A percentile compares a stretch with the other conserved stretches of the same genome.
phyloP scores from a whole-genome alignment of 192 early-diverging fungal species.

The Mortierella alpina region DNA sequence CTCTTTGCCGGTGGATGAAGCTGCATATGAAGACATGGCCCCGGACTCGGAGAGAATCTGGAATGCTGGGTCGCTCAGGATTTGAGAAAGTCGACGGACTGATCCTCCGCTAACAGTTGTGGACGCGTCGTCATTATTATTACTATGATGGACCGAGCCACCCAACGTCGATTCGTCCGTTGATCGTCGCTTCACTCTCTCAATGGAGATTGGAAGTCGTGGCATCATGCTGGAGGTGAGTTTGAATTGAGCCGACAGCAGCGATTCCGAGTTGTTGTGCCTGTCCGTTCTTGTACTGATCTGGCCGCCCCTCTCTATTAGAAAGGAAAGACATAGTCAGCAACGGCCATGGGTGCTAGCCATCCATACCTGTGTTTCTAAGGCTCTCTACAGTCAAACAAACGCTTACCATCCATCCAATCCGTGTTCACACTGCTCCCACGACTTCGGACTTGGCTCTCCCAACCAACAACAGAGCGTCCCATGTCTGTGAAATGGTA shows the following conservation, averaged over 20 bases:
- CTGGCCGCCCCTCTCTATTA: slow-evolving; percentile 15
- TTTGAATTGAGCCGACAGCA: slow-evolving; percentile 39
- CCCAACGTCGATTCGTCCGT: slow-evolving; percentile 26
- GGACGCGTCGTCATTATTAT: slow-evolving; percentile 6
- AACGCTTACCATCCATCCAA: slow-evolving; percentile 50
- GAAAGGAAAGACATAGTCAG: neutral
- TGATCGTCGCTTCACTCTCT: slow-evolving; percentile 24
- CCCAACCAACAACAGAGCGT: slow-evolving; percentile 46
- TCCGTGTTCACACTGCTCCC: slow-evolving; percentile 43
- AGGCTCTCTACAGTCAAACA: neutral
- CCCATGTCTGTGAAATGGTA: slow-evolving; percentile 56
- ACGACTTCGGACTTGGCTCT: slow-evolving; percentile 27
- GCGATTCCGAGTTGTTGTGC: slow-evolving; percentile 17
- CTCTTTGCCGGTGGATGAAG: slow-evolving; percentile 38
- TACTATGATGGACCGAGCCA: slow-evolving; percentile 1
- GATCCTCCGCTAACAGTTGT: slow-evolving; percentile 5
- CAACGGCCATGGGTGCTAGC: neutral
- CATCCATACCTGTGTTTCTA: neutral
- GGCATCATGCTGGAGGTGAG: slow-evolving; percentile 26
- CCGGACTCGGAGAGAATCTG: slow-evolving; percentile 35
- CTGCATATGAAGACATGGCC: slow-evolving; percentile 34
- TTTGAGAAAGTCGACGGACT: slow-evolving; percentile 29
- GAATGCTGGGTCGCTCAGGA: slow-evolving; percentile 44
- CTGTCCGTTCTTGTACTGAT: slow-evolving; percentile 1
- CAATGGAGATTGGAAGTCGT: slow-evolving; percentile 37